Base-by-base conservation (phyloP, 176 grass and related monocot genomes). In the Triticum urartu region DNA sequence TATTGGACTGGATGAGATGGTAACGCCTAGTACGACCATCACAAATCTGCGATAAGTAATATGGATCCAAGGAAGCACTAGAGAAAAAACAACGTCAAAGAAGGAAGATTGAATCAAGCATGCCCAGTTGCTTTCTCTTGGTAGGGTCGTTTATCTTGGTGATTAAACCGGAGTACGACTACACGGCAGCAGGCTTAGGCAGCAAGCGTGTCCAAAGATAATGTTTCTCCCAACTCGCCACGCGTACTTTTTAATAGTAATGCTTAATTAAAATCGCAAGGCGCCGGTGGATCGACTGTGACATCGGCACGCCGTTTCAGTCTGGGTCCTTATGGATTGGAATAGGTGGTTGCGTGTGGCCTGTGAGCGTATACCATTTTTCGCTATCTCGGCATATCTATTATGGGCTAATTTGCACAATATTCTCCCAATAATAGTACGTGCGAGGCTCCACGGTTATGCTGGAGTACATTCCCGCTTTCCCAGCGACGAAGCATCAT, bases 321-420 rank as follows among this genome's bases (percentile, higher is more conserved):
- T 25, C 39, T 45, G 13, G n/a, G 5, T 22, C 3, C 22, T 48
- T 4, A 24, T 28, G 72, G 22, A 47, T 42, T 75, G 72, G 40
- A 75, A 75, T 75, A 74, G n/a, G 71, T 47, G n/a, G 71, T 74
- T 74, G 71, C 71, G 24, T 74, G 39, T 7, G 33, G 34, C 26
- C 8, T 69, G 66, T 11, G n/a, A 47, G 12, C 6, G 25, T 5
- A 2, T 24, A 73, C 21, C 38, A 7, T 42, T 72, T n/a, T 72
- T 40, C 39, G 9, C 9, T 42, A 40, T 72, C 22, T 73, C 21
- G 50, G 40, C 12, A 1, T 9, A 47, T 74, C 9, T 74, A 17
- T 15, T 74, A 17, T 74, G 36, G 10, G 20, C 17, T 42, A 40
- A n/a, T 42, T 38, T 42, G 10, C 7, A 11, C 26, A 33, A 6